Evolutionary conservation across 768 basidiomycete genomes (phyloP).

Genomic region (Leccinellum albellum): DNA sequence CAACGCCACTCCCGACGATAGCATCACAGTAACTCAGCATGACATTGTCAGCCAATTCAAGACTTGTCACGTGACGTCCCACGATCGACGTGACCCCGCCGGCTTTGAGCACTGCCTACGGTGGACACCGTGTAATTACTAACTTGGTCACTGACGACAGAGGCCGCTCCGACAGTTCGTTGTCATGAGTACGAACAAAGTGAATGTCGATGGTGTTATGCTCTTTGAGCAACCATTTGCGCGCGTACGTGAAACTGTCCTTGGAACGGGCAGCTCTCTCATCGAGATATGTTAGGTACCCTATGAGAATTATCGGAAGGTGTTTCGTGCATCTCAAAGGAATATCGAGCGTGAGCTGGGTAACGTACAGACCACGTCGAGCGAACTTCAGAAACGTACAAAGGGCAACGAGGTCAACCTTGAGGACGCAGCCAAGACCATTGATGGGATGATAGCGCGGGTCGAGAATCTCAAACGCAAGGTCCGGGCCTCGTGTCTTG

Average conservation of each 20-base stretch:
- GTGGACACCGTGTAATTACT: background rate
- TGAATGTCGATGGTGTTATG: slow-evolving; percentile 69
- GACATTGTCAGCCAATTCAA: background rate
- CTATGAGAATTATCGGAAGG: slow-evolving; percentile 83
- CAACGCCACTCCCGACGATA: background rate
- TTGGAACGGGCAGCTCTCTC: slow-evolving; percentile 1
- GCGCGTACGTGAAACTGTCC: slow-evolving; percentile 43
- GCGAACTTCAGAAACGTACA: slow-evolving; percentile 54
- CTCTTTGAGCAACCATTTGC: slow-evolving; percentile 85
- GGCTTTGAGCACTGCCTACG: background rate
- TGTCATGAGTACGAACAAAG: slow-evolving; percentile 40
- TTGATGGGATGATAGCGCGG: slow-evolving; percentile 74
- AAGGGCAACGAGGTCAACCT: slow-evolving; percentile 36
- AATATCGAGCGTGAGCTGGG: slow-evolving; percentile 77
- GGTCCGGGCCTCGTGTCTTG: slow-evolving; percentile 42
- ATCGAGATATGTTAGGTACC: slow-evolving; percentile 59
- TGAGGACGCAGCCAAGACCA: slow-evolving; percentile 53
- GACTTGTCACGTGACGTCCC: slow-evolving; percentile 24
- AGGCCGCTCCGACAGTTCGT: slow-evolving; percentile 1
- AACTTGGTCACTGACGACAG: slow-evolving; percentile 4
- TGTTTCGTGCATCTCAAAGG: slow-evolving; percentile 80
- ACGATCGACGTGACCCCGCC: slow-evolving; percentile 15
- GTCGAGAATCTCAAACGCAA: slow-evolving; percentile 85
- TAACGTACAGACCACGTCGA: slow-evolving; percentile 51
- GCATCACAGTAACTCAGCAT: background rate